phyloP scores from a whole-genome alignment of 495 filamentous ascomycete genomes.

The Paragyromitra xinjiangensis region DNA sequence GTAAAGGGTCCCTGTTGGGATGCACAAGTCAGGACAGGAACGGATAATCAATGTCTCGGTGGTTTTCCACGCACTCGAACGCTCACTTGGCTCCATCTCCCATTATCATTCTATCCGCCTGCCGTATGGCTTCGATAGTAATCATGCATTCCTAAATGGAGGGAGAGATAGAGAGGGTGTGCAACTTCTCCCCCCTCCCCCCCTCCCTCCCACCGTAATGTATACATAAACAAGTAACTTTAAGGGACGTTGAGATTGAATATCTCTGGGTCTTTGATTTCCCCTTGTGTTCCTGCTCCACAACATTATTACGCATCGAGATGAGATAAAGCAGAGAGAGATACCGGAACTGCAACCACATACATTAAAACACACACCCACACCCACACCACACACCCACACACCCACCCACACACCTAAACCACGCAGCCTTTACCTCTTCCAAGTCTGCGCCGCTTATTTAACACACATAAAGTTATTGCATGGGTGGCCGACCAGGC shows the following conservation, averaged over 20 bases:
- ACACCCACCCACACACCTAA: slow-evolving; percentile 21
- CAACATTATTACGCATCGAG: slow-evolving; percentile 50
- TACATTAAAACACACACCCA: slow-evolving; percentile 29
- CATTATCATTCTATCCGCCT: slow-evolving; percentile 39
- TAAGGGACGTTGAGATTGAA: slow-evolving; percentile 44
- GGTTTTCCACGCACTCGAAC: slow-evolving; percentile 42
- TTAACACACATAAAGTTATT: slow-evolving; percentile 52
- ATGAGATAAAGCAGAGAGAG: slow-evolving; percentile 51
- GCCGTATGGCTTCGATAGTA: slow-evolving; percentile 45
- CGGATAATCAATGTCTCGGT: slow-evolving; percentile 46
- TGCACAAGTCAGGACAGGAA: slow-evolving; percentile 35
- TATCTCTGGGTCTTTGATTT: slow-evolving; percentile 38
- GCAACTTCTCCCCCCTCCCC: slow-evolving; percentile 7
- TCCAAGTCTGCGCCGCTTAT: slow-evolving; percentile 51
- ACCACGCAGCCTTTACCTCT: slow-evolving; percentile 30
- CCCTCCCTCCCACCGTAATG: not conserved
- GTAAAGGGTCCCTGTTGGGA: slow-evolving; percentile 53
- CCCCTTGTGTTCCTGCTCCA: slow-evolving; percentile 48
- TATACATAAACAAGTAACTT: slow-evolving; percentile 34
- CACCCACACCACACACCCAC: not conserved
- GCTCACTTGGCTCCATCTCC: slow-evolving; percentile 16
- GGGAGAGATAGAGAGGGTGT: not conserved
- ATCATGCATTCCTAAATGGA: slow-evolving; percentile 28
- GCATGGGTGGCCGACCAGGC: slow-evolving; percentile 51
- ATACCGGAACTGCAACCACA: slow-evolving; percentile 40